These are phyloP conservation scores for Mycena vulgaris DNA, from an alignment of 768 basidiomycete species.

Conservation along the genomic window DNA sequence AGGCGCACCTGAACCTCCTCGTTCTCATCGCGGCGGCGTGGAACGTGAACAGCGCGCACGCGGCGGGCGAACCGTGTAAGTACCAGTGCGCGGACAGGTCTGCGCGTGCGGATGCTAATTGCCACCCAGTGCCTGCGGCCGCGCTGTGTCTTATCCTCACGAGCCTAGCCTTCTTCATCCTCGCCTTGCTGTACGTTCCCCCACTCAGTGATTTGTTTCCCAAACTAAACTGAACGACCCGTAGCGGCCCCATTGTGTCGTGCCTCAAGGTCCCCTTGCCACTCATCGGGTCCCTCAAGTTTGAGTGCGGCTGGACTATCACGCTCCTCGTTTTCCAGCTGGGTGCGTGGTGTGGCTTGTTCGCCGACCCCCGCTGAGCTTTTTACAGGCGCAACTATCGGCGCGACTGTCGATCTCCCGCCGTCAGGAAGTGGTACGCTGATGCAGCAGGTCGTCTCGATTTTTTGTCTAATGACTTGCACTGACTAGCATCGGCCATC, in stretches of 20 bases:
- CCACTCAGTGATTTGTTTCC: neutral
- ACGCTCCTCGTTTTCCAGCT: slow-evolving; percentile 26
- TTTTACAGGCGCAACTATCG: slow-evolving; percentile 28
- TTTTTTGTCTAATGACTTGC: neutral
- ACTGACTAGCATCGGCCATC: slow-evolving; percentile 10
- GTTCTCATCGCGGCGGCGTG: slow-evolving; percentile 32
- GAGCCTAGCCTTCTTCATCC: slow-evolving; percentile 25
- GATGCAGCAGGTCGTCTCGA: too few relatives aligned
- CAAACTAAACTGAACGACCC: slow-evolving; percentile 5
- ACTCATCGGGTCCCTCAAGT: slow-evolving; percentile 28
- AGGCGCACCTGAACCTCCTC: slow-evolving; percentile 27
- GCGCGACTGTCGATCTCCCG: slow-evolving; percentile 24
- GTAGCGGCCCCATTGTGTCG: slow-evolving; percentile 26
- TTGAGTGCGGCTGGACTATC: slow-evolving; percentile 31
- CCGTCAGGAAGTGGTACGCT: slow-evolving; percentile 20
- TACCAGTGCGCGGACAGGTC: neutral
- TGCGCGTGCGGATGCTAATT: neutral
- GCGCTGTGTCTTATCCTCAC: slow-evolving; percentile 32
- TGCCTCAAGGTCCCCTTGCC: slow-evolving; percentile 29
- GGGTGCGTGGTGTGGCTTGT: neutral
- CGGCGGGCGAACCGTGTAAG: slow-evolving; percentile 19
- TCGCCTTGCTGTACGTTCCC: slow-evolving; percentile 20
- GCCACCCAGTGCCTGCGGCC: slow-evolving; percentile 25
- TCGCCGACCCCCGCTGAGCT: neutral
- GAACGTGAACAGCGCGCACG: slow-evolving; percentile 28